Percentiles rank a stretch among this genome's conserved stretches.
Conservation (phyloP, 192 early-diverging fungal species). For the Coemansia sp. region DNA sequence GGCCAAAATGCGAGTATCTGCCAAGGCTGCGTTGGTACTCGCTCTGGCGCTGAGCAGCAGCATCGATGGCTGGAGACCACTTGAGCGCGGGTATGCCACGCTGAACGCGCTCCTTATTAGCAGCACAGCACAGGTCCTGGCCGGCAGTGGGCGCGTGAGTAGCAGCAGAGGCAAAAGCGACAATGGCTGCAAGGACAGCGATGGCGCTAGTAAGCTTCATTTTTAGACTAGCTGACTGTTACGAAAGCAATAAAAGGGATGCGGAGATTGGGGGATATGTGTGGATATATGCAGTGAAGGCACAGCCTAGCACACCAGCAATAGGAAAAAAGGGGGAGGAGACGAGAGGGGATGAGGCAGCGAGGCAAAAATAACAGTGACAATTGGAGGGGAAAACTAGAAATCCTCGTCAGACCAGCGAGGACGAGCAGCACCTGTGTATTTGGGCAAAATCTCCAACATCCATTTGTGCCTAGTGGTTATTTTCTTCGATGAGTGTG, state of each 20-base stretch:
- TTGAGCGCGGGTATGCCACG: conserved; percentile 14
- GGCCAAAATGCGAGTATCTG: conserved; percentile 23
- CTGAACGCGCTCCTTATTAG: conserved; percentile 33
- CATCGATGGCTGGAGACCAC: conserved; percentile 35
- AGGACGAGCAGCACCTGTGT: too few relatives aligned
- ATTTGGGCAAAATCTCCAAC: too few relatives aligned
- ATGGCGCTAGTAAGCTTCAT: conserved; percentile 44
- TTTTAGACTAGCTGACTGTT: conserved; percentile 2
- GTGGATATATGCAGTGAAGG: conserved; percentile 18
- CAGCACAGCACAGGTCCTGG: conserved; percentile 50
- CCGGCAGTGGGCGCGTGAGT: conserved; percentile 17
- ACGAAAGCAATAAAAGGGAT: conserved; percentile 1
- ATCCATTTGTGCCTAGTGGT: too few relatives aligned
- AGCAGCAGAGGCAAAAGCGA: conserved; percentile 14
- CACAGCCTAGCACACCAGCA: conserved; percentile 37
- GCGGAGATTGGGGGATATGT: background rate
- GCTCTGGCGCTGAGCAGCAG: conserved; percentile 26
- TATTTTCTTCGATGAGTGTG: too few relatives aligned
- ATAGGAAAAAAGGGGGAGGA: background rate
- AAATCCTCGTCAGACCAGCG: too few relatives aligned
- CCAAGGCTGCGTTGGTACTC: conserved; percentile 15
- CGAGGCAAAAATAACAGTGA: background rate
- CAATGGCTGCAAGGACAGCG: conserved; percentile 17
- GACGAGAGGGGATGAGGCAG: background rate
- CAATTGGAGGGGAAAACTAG: too few relatives aligned